phyloP scores from a whole-genome alignment of 2,329 filamentous ascomycete species.

The Pseudocercospora fuligena region DNA sequence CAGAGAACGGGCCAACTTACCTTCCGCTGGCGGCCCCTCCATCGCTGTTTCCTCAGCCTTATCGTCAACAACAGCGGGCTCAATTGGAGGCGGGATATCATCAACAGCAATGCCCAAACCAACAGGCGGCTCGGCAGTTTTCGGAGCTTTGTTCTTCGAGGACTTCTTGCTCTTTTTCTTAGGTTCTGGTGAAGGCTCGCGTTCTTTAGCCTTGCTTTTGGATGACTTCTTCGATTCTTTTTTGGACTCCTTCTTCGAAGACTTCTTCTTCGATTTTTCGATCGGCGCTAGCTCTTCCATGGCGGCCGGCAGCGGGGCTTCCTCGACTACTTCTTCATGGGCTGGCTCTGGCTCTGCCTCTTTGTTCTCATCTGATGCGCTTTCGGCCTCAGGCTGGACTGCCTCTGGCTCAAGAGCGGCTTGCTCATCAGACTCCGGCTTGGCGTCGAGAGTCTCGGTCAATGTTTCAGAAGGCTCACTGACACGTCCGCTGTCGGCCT shows the following conservation, averaged over 20 bases:
- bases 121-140: constrained; percentile 11
- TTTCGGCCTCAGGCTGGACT: not conserved
- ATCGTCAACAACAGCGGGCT: constrained; percentile 9
- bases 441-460: not conserved
- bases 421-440: not conserved
- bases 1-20: not conserved
- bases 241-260: constrained; percentile 23
- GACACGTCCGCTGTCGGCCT: not conserved
- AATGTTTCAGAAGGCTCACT: not conserved
- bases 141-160: constrained; percentile 19
- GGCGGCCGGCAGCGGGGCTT: not conserved
- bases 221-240: constrained; percentile 24
- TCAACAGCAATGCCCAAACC: constrained; percentile 27
- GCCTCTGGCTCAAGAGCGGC: not conserved
- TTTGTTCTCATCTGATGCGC: not conserved
- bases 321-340: not conserved
- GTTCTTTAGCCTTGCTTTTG: constrained; percentile 7
- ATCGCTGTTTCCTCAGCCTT: constrained; percentile 3
- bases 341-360: not conserved
- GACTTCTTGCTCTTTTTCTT: constrained; percentile 24
- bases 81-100: constrained; percentile 14
- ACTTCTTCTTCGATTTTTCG: constrained; percentile 16
- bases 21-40: not conserved
- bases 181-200: constrained; percentile 4
- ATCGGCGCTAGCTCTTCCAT: not conserved